Evolutionary conservation across 2,329 filamentous ascomycete genomes (phyloP), one percentile per base, ranked within the genome.

Genomic region (Aspergillus ochraceus): DNA sequence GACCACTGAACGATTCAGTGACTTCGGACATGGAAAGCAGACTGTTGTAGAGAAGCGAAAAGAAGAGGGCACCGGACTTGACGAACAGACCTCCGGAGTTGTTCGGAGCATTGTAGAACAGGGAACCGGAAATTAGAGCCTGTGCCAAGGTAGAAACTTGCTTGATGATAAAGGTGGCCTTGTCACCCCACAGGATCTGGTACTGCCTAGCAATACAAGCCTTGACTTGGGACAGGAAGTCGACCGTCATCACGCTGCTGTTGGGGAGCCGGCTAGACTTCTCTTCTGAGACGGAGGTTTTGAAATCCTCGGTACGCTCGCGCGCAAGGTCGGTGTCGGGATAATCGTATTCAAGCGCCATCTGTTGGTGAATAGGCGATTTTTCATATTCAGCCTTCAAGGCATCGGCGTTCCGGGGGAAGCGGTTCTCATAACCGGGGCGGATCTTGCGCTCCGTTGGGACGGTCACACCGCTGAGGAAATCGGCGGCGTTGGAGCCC

Each of bases 1-100:
- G 81, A 19, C 86, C 86, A 12, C 74, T 78, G 66, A 87, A 90
- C 0, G 85, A 86, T 29, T 85, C 81, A 0, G 83, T 87, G 1
- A 90, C 87, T 71, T 91, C 88, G 1, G 86, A 83, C 80, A 90
- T 85, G 22, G 86, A 81, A 1, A 89, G 69, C 8, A 90, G 74
- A 58, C 80, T 78, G 68, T 89, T 87, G 72, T 84, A 87, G 0
- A 90, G 76, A 0, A 90, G 76, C 0, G 87, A 78, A 54, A 90
- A 83, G 78, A 90, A 90, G 4, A 88, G 74, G 0, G 86, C 82
- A 55, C 88, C 88, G 0, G 82, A 81, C 66, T 89, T 89, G 65
- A 84, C 69, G 70, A 90, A 90, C 0, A 90, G 73, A 9, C 88
- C 88, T 1, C 74, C 79, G 0, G 86, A 84, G 53, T 82, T 85